Evolutionary conservation across 768 basidiomycete genomes (phyloP).

Genomic region (Coprinopsis strossmayeri): DNA sequence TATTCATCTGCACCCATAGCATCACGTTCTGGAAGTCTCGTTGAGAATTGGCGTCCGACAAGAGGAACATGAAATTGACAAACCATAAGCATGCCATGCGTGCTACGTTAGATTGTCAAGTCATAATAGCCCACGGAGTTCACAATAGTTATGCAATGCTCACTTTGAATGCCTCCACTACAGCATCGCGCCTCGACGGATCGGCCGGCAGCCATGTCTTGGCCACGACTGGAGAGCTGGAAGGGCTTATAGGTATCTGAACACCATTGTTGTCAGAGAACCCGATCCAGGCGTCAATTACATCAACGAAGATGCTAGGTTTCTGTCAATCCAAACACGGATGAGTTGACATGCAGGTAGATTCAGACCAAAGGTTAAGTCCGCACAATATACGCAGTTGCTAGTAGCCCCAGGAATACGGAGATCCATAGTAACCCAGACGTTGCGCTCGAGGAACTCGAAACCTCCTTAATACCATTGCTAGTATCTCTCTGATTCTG

Average conservation of each 20-base stretch:
- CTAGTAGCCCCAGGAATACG: neutral
- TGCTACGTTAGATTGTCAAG: slow-evolving; percentile 42
- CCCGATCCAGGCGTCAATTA: slow-evolving; percentile 7
- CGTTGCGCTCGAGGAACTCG: too few relatives aligned
- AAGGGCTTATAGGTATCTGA: neutral
- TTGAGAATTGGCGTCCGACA: too few relatives aligned
- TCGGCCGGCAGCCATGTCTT: slow-evolving; percentile 39
- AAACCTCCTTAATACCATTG: too few relatives aligned
- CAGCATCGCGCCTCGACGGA: slow-evolving; percentile 53
- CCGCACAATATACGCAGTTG: neutral
- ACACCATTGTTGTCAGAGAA: slow-evolving; percentile 8
- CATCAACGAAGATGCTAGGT: neutral
- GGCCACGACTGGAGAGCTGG: neutral
- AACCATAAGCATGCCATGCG: slow-evolving; percentile 86
- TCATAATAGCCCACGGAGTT: neutral
- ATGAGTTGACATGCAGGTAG: neutral
- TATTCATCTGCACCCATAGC: slow-evolving; percentile 94
- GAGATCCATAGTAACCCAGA: neutral
- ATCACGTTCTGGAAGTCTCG: slow-evolving; percentile 80
- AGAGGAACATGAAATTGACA: too few relatives aligned
- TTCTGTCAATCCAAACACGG: too few relatives aligned
- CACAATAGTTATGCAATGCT: slow-evolving; percentile 14
- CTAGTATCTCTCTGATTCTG: too few relatives aligned
- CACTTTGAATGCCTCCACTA: slow-evolving; percentile 79
- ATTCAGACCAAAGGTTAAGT: neutral